Conservation (phyloP, 768 basidiomycete species). For the Termitomyces sp. region DNA sequence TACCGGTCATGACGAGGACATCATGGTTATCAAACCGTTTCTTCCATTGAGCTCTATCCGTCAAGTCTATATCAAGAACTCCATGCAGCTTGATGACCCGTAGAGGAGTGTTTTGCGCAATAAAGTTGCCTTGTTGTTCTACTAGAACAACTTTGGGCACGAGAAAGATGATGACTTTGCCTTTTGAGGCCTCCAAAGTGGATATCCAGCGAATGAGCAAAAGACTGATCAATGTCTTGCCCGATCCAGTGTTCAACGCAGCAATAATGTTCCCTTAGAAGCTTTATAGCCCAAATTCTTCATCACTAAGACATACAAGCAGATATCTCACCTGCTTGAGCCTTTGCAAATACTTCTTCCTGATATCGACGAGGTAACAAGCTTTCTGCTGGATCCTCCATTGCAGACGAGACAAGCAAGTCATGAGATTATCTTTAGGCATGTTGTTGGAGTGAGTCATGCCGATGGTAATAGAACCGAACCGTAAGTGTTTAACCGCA, state of each 20-base stretch:
- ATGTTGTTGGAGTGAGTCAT: background rate
- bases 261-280: constrained; percentile 61
- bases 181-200: constrained; percentile 40
- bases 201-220: constrained; percentile 77
- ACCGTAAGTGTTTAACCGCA: background rate
- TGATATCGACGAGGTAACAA: constrained; percentile 53
- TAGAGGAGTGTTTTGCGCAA: constrained; percentile 59
- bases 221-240: constrained; percentile 74
- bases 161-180: constrained; percentile 72
- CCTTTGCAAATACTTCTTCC: constrained; percentile 65
- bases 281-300: constrained; percentile 6
- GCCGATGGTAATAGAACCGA: background rate
- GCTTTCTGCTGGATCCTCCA: constrained; percentile 5
- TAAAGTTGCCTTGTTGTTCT: constrained; percentile 73
- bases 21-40: constrained; percentile 59
- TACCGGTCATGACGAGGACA: constrained; percentile 86
- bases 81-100: constrained; percentile 70
- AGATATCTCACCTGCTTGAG: constrained; percentile 38
- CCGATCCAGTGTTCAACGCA: constrained; percentile 72
- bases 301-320: background rate
- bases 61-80: constrained; percentile 64
- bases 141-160: constrained; percentile 86
- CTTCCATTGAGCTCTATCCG: constrained; percentile 64
- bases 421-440: background rate
- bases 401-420: background rate